A percentile compares a stretch with the other conserved stretches of the same genome.
phyloP scores from a whole-genome alignment of 2,329 filamentous ascomycete genomes.

The Colletotrichum sp. region DNA sequence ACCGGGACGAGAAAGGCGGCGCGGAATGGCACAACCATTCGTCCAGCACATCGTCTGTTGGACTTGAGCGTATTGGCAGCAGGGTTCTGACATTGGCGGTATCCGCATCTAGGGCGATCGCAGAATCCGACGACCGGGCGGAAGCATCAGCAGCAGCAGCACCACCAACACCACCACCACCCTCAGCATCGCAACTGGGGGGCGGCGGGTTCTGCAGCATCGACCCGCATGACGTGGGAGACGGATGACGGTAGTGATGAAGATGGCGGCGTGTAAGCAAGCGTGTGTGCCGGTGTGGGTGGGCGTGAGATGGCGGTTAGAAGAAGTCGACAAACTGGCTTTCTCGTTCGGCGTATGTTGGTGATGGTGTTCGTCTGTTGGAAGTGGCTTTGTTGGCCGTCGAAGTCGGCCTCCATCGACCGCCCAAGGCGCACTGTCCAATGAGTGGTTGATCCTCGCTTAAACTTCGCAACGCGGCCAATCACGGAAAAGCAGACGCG shows the following conservation, averaged over 20 bases:
- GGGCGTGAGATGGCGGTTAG: slow-evolving; percentile 8
- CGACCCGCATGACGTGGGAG: not conserved
- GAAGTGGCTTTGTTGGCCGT: slow-evolving; percentile 1
- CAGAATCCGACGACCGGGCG: not conserved
- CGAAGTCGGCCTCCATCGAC: not conserved
- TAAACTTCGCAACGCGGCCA: not conserved
- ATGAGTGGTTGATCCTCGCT: slow-evolving; percentile 7
- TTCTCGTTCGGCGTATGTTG: not conserved
- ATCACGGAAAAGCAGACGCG: not conserved
- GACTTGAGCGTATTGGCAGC: not conserved
- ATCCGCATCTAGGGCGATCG: slow-evolving; percentile 1
- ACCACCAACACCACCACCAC: not conserved
- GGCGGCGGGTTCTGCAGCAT: slow-evolving; percentile 3
- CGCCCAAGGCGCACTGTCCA: not conserved
- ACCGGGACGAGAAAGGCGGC: not conserved
- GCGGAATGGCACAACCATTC: not conserved
- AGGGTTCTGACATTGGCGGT: not conserved
- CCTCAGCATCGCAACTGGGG: not conserved
- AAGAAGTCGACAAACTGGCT: not conserved
- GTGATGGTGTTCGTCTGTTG: slow-evolving; percentile 2
- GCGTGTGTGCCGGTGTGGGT: not conserved
- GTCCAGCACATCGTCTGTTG: not conserved
- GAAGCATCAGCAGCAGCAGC: not conserved
- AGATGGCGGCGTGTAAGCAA: not conserved
- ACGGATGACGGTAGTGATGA: not conserved